These are phyloP conservation scores for Amoebophrya sp. DNA, from an alignment of 169 alveolate genomes.

Conservation along the genomic window DNA sequence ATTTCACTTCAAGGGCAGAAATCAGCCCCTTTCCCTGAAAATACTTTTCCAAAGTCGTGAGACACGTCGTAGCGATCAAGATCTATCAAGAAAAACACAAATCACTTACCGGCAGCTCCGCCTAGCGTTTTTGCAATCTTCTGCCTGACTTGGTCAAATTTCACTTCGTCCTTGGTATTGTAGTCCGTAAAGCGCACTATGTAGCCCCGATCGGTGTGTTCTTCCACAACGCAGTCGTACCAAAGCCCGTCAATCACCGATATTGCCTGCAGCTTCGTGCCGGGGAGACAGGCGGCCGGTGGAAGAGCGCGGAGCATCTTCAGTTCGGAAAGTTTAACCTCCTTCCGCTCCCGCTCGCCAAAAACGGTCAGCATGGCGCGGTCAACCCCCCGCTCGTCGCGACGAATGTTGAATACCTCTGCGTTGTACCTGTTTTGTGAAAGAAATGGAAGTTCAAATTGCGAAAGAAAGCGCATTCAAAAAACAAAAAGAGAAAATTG, in stretches of 20 bases:
- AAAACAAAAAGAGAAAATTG: no score
- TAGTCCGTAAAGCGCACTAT: not conserved
- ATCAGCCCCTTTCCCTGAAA: no score
- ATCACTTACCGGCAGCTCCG: no score
- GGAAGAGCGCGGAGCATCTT: not conserved
- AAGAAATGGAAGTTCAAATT: no score
- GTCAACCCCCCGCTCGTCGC: slow-evolving; percentile 11
- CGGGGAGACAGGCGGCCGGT: not conserved
- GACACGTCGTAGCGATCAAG: no score
- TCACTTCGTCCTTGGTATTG: not conserved
- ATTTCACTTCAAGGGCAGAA: no score
- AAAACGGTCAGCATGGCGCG: not conserved
- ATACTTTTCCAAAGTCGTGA: no score
- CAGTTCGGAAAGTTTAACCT: not conserved
- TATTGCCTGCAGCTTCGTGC: not conserved
- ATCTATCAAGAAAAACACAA: no score
- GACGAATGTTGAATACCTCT: not conserved
- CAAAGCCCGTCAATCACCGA: not conserved
- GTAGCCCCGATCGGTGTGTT: not conserved
- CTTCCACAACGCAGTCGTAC: not conserved
- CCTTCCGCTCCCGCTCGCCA: not conserved
- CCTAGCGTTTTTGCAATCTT: not conserved
- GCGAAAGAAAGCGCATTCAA: no score
- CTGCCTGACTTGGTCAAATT: not conserved
- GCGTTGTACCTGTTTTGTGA: not conserved